phyloP scores from a whole-genome alignment of 2,329 filamentous ascomycete species.

The Stromatinia cepivora region DNA sequence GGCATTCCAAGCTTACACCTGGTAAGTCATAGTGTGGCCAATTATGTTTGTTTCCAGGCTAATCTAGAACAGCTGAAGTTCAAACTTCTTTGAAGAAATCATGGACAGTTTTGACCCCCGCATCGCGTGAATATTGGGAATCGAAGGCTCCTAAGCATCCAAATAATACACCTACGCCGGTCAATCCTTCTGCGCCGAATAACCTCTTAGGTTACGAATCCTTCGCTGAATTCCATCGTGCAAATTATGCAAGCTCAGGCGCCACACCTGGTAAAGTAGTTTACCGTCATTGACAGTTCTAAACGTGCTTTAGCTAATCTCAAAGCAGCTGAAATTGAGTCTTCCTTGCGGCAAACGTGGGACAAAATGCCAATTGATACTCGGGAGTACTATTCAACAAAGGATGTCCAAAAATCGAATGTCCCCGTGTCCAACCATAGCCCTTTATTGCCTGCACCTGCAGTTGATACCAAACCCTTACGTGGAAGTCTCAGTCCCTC shows the following conservation, averaged over 20 bases:
- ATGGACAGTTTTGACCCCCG: background rate
- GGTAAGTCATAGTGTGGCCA: background rate
- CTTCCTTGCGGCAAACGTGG: background rate
- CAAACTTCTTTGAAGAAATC: background rate
- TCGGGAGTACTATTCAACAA: background rate
- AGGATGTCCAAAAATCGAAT: background rate
- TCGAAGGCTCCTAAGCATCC: background rate
- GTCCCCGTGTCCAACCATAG: background rate
- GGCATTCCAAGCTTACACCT: background rate
- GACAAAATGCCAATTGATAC: background rate
- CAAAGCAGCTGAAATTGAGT: constrained; percentile 12
- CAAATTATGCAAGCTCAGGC: background rate
- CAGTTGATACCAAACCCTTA: background rate
- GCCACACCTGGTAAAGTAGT: background rate
- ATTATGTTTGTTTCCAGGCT: background rate
- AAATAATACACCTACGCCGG: background rate
- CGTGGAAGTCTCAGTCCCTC: background rate
- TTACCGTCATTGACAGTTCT: background rate
- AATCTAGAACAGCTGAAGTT: background rate
- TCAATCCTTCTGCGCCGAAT: background rate
- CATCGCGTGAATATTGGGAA: background rate
- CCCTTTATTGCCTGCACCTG: background rate
- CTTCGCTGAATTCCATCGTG: background rate
- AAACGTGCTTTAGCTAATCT: background rate
- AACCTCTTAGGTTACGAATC: background rate